These are phyloP conservation scores for Anaeramoeba ignava DNA, from an alignment of 78 protist species.

Conservation along the genomic window DNA sequence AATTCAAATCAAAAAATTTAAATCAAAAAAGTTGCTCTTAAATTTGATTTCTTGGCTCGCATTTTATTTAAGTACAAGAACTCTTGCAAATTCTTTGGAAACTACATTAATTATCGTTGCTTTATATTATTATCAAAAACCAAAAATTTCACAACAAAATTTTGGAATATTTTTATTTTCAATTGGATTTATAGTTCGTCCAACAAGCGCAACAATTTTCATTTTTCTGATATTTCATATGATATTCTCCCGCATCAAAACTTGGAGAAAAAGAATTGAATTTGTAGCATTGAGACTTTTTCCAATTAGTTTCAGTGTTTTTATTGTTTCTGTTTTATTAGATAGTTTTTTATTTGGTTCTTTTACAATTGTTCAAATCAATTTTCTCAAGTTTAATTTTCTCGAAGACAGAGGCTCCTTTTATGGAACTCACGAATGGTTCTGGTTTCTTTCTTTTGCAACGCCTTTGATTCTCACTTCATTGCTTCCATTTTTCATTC, in stretches of 20 bases:
- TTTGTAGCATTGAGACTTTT: not conserved
- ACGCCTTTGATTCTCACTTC: not conserved
- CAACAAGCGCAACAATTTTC: constrained; percentile 5
- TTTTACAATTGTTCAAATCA: not conserved
- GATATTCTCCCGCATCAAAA: not conserved
- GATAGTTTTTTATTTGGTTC: not conserved
- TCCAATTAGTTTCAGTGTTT: not conserved
- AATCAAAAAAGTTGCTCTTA: too few relatives aligned
- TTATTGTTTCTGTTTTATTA: not conserved
- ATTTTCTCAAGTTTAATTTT: constrained; percentile 6
- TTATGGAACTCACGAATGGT: constrained; percentile 6
- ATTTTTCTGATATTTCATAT: not conserved
- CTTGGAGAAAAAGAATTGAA: not conserved
- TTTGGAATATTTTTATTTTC: not conserved
- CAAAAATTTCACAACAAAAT: not conserved
- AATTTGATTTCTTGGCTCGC: not conserved
- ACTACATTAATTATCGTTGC: not conserved
- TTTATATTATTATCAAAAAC: not conserved
- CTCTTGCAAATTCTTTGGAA: constrained; percentile 2
- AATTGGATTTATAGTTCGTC: not conserved
- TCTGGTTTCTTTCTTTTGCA: not conserved
- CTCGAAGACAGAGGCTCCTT: not conserved
- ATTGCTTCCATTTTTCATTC: not conserved
- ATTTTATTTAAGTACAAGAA: not conserved
- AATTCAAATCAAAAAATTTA: too few relatives aligned